These are phyloP conservation scores for Arthrocladium fulminans DNA, from an alignment of 2,329 filamentous ascomycete species.

Conservation along the genomic window DNA sequence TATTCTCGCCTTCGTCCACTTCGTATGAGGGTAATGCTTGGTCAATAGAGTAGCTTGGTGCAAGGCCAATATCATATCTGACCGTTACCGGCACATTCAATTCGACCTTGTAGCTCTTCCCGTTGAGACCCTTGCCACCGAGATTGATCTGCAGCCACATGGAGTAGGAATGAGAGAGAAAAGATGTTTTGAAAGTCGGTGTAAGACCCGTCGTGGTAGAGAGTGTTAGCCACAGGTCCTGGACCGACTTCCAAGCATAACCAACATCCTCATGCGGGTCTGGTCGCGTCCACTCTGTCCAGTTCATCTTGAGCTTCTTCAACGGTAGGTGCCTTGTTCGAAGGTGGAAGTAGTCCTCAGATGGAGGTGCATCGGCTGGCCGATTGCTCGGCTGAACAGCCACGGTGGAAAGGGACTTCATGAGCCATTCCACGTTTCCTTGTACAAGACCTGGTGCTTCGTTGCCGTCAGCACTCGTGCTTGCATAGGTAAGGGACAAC, in stretches of 20 bases:
- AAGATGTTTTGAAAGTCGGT: constrained; percentile 8
- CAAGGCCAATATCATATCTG: constrained; percentile 7
- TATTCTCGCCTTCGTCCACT: constrained; percentile 4
- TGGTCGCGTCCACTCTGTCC: background rate
- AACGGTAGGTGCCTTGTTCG: constrained; percentile 5
- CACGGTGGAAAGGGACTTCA: constrained; percentile 5
- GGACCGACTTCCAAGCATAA: constrained; percentile 4
- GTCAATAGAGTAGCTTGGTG: constrained; percentile 7
- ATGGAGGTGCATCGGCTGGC: background rate
- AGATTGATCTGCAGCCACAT: constrained; percentile 5
- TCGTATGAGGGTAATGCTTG: constrained; percentile 3
- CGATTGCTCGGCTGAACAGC: constrained; percentile 4
- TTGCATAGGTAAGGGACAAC: constrained; percentile 1
- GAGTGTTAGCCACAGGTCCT: constrained; percentile 9
- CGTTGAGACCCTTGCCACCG: constrained; percentile 5
- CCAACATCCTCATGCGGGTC: background rate
- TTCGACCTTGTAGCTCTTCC: constrained; percentile 7
- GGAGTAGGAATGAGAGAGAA: constrained; percentile 5
- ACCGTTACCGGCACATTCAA: constrained; percentile 8
- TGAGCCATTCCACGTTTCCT: constrained; percentile 6
- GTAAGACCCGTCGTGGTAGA: constrained; percentile 1
- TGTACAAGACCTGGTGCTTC: background rate
- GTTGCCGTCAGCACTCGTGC: background rate
- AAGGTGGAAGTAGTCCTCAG: constrained; percentile 9
- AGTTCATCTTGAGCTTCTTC: constrained; percentile 6